A percentile compares a stretch with the other conserved stretches of the same genome.
Evolutionary conservation across 1,284 basidiomycete species (phyloP).

Genomic region (Afroboletus lepidellus): DNA sequence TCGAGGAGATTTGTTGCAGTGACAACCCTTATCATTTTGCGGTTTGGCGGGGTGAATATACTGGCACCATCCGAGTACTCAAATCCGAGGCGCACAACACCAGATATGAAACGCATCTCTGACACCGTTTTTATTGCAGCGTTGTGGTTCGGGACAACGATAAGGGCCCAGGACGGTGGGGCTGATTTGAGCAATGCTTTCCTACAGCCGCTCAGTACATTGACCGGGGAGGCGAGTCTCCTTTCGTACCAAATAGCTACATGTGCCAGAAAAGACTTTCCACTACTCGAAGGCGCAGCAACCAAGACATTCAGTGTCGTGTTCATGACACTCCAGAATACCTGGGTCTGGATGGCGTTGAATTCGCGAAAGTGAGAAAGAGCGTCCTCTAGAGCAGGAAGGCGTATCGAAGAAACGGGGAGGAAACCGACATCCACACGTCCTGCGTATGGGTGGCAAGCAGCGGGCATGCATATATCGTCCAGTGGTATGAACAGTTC

Average conservation of each 20-base stretch:
- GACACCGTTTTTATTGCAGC: conserved; percentile 48
- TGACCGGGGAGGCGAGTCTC: not conserved
- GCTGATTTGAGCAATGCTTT: conserved; percentile 42
- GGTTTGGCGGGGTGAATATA: conserved; percentile 35
- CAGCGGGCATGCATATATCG: conserved; percentile 72
- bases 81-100: conserved; percentile 43
- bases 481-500: conserved; percentile 66
- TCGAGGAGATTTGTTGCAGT: conserved; percentile 51
- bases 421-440: conserved; percentile 85
- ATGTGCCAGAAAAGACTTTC: conserved; percentile 79
- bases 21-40: conserved; percentile 52
- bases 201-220: conserved; percentile 38
- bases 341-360: conserved; percentile 90
- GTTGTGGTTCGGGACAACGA: conserved; percentile 54
- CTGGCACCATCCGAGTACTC: conserved; percentile 37
- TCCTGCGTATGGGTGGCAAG: conserved; percentile 63
- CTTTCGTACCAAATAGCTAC: conserved; percentile 65
- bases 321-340: conserved; percentile 81
- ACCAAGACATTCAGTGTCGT: conserved; percentile 75
- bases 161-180: conserved; percentile 49
- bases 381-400: conserved; percentile 47
- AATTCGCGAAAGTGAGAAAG: conserved; percentile 53
- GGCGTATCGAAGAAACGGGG: conserved; percentile 50
- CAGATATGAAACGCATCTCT: conserved; percentile 45
- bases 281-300: conserved; percentile 78